Evolutionary conservation across 2,329 filamentous ascomycete genomes (phyloP).

Genomic region (Rutstroemia sp.): DNA sequence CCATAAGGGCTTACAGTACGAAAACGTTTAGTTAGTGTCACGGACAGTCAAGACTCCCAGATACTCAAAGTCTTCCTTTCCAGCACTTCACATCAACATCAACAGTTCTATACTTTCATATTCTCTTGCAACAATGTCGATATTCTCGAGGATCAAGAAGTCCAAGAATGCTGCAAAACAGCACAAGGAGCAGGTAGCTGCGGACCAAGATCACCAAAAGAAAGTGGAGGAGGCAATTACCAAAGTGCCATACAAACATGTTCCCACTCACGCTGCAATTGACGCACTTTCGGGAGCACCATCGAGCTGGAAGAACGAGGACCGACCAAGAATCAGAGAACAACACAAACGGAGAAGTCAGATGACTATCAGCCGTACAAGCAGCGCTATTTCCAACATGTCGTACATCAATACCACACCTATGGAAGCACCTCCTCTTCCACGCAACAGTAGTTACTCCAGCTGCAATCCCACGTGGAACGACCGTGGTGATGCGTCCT

Average conservation of each 20-base stretch:
- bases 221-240: slow-evolving; percentile 11
- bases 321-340: slow-evolving; percentile 26
- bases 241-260: slow-evolving; percentile 47
- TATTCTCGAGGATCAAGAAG: slow-evolving; percentile 47
- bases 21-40: too few species aligned
- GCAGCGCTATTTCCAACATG: slow-evolving; percentile 18
- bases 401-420: slow-evolving; percentile 16
- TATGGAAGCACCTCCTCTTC: slow-evolving; percentile 13
- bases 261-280: slow-evolving; percentile 53
- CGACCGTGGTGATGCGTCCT: slow-evolving; percentile 18
- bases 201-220: slow-evolving; percentile 37
- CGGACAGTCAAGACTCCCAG: too few species aligned
- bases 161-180: slow-evolving; percentile 50
- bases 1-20: too few species aligned
- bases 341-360: slow-evolving; percentile 26
- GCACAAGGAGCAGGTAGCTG: slow-evolving; percentile 39
- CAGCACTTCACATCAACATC: background rate
- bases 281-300: slow-evolving; percentile 51
- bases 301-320: slow-evolving; percentile 40
- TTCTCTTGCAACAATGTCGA: slow-evolving; percentile 38
- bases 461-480: slow-evolving; percentile 26
- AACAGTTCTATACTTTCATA: background rate
- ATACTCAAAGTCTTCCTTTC: background rate
- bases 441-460: slow-evolving; percentile 20
- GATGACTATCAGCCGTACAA: slow-evolving; percentile 21